phyloP scores from a whole-genome alignment of 2,329 filamentous ascomycete genomes.

The Calonectria pauciramosa region DNA sequence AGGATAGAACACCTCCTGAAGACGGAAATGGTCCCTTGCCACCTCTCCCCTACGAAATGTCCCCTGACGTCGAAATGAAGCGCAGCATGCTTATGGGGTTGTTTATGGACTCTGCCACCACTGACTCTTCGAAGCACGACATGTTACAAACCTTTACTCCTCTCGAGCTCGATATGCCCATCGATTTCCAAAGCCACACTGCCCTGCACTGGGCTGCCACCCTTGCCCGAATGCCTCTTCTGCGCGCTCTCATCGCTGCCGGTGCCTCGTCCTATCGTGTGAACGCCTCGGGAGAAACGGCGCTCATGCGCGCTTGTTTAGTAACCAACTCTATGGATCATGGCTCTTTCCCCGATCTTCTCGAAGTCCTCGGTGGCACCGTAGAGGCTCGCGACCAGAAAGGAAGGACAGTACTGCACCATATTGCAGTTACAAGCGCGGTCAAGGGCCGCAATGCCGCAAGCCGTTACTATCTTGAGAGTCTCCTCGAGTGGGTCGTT shows the following conservation, averaged over 20 bases:
- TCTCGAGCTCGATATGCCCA: slow-evolving; percentile 89
- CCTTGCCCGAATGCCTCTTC: slow-evolving; percentile 84
- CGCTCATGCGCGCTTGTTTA: slow-evolving; percentile 90
- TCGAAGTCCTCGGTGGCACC: slow-evolving; percentile 89
- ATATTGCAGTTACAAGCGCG: slow-evolving; percentile 95
- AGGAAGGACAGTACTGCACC: slow-evolving; percentile 92
- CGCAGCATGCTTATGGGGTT: slow-evolving; percentile 85
- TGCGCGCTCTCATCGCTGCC: slow-evolving; percentile 84
- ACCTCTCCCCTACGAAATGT: slow-evolving; percentile 73
- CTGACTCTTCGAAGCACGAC: slow-evolving; percentile 81
- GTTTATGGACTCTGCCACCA: slow-evolving; percentile 80
- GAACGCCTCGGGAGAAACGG: slow-evolving; percentile 91
- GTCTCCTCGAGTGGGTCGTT: slow-evolving; percentile 93
- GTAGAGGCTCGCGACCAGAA: slow-evolving; percentile 93
- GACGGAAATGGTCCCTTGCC: slow-evolving; percentile 72
- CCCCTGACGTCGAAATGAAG: slow-evolving; percentile 81
- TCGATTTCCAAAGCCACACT: slow-evolving; percentile 90
- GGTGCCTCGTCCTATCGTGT: slow-evolving; percentile 91
- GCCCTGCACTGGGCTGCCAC: slow-evolving; percentile 97
- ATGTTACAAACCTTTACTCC: slow-evolving; percentile 82
- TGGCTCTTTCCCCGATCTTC: slow-evolving; percentile 87
- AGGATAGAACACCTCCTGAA: slow-evolving; percentile 57
- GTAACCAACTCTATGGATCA: slow-evolving; percentile 97
- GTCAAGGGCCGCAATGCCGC: slow-evolving; percentile 94
- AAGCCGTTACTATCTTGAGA: slow-evolving; percentile 96